phyloP scores from a whole-genome alignment of 1,139 yeast species.

The Hyphopichia pseudoburtonii region DNA sequence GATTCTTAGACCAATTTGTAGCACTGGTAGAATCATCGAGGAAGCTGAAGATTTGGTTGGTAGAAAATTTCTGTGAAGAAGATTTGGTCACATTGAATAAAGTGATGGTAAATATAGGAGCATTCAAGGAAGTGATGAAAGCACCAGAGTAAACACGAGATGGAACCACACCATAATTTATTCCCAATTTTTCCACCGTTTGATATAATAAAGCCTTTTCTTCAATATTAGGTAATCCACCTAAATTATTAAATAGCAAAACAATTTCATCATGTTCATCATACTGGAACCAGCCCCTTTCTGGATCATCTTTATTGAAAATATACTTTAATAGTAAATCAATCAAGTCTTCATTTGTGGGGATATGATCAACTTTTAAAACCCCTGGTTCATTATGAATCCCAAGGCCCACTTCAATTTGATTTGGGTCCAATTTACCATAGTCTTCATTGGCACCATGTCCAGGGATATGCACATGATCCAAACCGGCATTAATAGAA shows the following conservation, averaged over 20 bases:
- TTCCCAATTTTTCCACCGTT: conserved; percentile 29
- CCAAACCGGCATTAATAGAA: conserved; percentile 53
- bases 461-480: conserved; percentile 53
- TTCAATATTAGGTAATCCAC: conserved; percentile 52
- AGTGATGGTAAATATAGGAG: conserved; percentile 51
- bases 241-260: conserved; percentile 49
- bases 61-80: conserved; percentile 18
- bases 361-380: conserved; percentile 36
- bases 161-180: conserved; percentile 36
- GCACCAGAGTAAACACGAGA: conserved; percentile 45
- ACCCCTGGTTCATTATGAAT: conserved; percentile 58
- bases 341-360: conserved; percentile 42
- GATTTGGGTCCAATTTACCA: conserved; percentile 31
- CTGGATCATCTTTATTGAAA: conserved; percentile 36
- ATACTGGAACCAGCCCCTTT: conserved; percentile 44
- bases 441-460: conserved; percentile 23
- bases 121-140: conserved; percentile 52
- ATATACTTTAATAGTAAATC: conserved; percentile 34
- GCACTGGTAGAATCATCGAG: conserved; percentile 41
- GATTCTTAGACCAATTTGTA: conserved; percentile 31
- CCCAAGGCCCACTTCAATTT: conserved; percentile 52
- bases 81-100: conserved; percentile 41
- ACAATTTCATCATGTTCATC: conserved; percentile 36
- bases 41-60: conserved; percentile 34
- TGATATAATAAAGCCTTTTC: conserved; percentile 32